phyloP scores from a whole-genome alignment of 2,329 filamentous ascomycete species.

The Aspergillus proliferans region DNA sequence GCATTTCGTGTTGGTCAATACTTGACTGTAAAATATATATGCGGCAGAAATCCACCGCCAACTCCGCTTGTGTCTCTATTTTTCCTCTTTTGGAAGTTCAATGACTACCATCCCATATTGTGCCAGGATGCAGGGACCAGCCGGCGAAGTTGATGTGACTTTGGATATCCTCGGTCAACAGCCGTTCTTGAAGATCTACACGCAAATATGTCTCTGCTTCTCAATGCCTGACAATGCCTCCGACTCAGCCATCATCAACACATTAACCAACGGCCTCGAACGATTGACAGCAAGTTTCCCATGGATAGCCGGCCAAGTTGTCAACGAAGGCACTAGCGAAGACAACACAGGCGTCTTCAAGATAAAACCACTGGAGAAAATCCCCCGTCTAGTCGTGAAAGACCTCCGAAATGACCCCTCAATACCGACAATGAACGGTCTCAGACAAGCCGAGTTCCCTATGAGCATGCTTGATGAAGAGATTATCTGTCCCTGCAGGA shows the following conservation, averaged over 20 bases:
- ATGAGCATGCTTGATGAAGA: slow-evolving; percentile 46
- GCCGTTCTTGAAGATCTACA: slow-evolving; percentile 42
- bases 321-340: slow-evolving; percentile 25
- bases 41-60: no score
- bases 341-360: slow-evolving; percentile 31
- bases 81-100: neutral
- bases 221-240: slow-evolving; percentile 18
- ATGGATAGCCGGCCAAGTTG: slow-evolving; percentile 44
- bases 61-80: neutral
- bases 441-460: slow-evolving; percentile 39
- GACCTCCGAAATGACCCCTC: slow-evolving; percentile 35
- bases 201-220: slow-evolving; percentile 42
- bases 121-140: neutral
- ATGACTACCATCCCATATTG: neutral
- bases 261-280: slow-evolving; percentile 32
- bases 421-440: slow-evolving; percentile 33
- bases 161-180: slow-evolving; percentile 42
- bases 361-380: slow-evolving; percentile 32
- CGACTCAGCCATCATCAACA: slow-evolving; percentile 20
- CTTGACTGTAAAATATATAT: no score
- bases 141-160: neutral
- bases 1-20: no score
- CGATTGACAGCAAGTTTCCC: slow-evolving; percentile 38
- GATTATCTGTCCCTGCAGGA: slow-evolving; percentile 37
- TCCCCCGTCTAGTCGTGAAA: slow-evolving; percentile 35